Percentiles rank a stretch among this genome's conserved stretches.
Evolutionary conservation across 345 rosid species (phyloP).

Genomic region (Viola odorata): DNA sequence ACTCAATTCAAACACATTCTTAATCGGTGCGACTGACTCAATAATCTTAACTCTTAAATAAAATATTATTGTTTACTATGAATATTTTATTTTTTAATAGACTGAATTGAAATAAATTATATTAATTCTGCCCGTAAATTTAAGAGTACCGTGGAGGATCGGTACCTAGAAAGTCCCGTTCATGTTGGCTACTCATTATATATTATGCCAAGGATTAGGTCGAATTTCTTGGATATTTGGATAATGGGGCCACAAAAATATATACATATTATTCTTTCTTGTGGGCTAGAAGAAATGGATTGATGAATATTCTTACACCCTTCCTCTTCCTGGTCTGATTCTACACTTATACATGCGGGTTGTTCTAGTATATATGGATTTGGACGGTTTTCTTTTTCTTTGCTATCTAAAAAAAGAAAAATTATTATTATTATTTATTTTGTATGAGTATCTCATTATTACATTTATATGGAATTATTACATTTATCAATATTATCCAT

Average conservation of each 20-base stretch:
- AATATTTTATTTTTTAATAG: too few relatives aligned
- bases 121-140: too few relatives aligned
- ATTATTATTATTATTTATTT: neutral
- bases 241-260: neutral
- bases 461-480: slow-evolving; percentile 1
- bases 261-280: neutral
- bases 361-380: slow-evolving; percentile 19
- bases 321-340: neutral
- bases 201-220: slow-evolving; percentile 13
- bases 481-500: slow-evolving; percentile 4
- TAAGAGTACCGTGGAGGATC: too few relatives aligned
- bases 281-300: slow-evolving; percentile 2
- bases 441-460: neutral
- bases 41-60: too few relatives aligned
- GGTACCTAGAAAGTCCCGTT: too few relatives aligned
- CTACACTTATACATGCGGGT: neutral
- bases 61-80: too few relatives aligned
- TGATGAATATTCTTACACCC: slow-evolving; percentile 14
- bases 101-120: too few relatives aligned
- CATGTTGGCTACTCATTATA: too few relatives aligned
- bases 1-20: too few relatives aligned
- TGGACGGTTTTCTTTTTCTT: slow-evolving; percentile 31
- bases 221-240: slow-evolving; percentile 12
- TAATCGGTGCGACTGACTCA: too few relatives aligned
- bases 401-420: slow-evolving; percentile 5